These are phyloP conservation scores for Colletotrichum coccodes DNA, from an alignment of 2,329 filamentous ascomycete genomes.

Conservation along the genomic window DNA sequence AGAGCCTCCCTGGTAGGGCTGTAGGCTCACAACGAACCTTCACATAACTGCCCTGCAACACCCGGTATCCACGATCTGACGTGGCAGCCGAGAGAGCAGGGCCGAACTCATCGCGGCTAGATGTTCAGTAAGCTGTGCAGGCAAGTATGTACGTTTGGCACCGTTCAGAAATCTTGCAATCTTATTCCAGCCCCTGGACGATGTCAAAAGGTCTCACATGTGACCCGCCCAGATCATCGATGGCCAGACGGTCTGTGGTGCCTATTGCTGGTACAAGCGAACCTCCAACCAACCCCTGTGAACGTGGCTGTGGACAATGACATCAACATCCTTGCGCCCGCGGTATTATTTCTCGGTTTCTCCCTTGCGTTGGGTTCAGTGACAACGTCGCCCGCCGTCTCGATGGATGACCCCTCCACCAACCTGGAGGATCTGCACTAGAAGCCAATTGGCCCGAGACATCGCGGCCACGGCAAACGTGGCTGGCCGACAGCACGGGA, in stretches of 20 bases:
- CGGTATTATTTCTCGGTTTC: background rate
- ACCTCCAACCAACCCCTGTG: background rate
- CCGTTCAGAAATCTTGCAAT: background rate
- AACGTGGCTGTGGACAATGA: conserved; percentile 25
- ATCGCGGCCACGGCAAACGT: background rate
- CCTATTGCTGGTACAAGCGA: background rate
- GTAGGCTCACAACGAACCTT: background rate
- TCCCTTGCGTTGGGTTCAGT: background rate
- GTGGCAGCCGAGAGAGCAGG: background rate
- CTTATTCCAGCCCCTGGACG: background rate
- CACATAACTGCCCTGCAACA: background rate
- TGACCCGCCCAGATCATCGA: background rate
- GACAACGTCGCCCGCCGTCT: background rate
- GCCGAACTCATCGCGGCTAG: background rate
- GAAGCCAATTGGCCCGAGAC: background rate
- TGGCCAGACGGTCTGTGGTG: background rate
- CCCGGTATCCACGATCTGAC: background rate
- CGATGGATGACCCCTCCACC: background rate
- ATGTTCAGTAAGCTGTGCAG: background rate
- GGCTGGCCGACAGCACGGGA: background rate
- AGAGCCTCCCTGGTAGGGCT: conserved; percentile 4
- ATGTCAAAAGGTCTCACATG: conserved; percentile 23
- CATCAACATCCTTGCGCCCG: conserved; percentile 3
- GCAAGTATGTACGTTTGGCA: background rate
- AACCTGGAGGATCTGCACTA: conserved; percentile 7